These are phyloP conservation scores for Yamadazyma kanchanaburiensis DNA, from an alignment of 1,139 yeast species.

Conservation along the genomic window DNA sequence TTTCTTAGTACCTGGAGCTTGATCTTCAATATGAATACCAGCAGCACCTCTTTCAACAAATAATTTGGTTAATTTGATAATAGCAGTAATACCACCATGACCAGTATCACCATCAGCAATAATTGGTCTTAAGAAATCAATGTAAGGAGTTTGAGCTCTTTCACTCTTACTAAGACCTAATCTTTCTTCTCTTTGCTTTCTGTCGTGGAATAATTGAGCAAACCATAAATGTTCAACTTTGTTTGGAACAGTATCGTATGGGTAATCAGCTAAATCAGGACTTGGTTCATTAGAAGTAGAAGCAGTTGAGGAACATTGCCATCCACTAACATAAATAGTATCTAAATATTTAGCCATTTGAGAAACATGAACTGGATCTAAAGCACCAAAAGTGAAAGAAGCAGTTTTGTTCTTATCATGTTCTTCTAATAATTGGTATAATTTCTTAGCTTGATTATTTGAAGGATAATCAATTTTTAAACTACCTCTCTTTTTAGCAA, in stretches of 20 bases:
- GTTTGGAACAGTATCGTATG: constrained; percentile 98
- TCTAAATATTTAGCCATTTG: constrained; percentile 97
- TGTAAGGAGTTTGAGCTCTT: constrained; percentile 62
- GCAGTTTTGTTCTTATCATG: constrained; percentile 74
- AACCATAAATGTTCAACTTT: constrained; percentile 96
- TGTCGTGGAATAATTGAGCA: constrained; percentile 96
- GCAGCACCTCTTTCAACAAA: constrained; percentile 99
- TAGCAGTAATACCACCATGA: constrained; percentile 97
- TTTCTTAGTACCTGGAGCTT: constrained; percentile 97
- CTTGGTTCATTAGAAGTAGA: constrained; percentile 97
- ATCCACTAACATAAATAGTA: constrained; percentile 90
- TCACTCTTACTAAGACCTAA: constrained; percentile 54
- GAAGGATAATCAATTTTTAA: constrained; percentile 70
- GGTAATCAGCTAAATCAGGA: constrained; percentile 97
- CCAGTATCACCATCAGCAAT: constrained; percentile 99
- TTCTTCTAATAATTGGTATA: constrained; percentile 63
- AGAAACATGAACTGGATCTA: constrained; percentile 93
- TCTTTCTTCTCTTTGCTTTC: constrained; percentile 91
- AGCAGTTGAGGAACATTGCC: constrained; percentile 99
- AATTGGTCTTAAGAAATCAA: constrained; percentile 89
- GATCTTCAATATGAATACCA: constrained; percentile 97
- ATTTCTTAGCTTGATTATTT: constrained; percentile 77
- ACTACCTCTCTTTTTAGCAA: constrained; percentile 85
- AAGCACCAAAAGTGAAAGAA: constrained; percentile 92
- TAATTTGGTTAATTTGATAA: constrained; percentile 91